A percentile compares a stretch with the other conserved stretches of the same genome.
phyloP scores from a whole-genome alignment of 2,329 filamentous ascomycete genomes.

The Lithohypha guttulata region DNA sequence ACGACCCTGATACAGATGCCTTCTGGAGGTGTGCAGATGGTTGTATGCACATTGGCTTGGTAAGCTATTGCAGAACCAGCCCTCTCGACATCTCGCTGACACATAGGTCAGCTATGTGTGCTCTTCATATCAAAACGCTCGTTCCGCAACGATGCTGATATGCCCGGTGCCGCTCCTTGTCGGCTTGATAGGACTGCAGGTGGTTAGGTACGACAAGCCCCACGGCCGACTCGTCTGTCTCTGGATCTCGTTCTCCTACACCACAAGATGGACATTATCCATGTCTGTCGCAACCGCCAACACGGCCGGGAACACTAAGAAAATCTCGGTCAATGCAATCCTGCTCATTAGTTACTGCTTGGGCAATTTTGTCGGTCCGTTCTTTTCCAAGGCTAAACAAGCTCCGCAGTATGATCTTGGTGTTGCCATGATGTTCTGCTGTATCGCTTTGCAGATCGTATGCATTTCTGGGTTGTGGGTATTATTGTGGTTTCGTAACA shows the following conservation, averaged over 20 bases:
- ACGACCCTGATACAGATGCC: too few species aligned
- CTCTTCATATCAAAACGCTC: too few species aligned
- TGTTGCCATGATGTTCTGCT: not conserved
- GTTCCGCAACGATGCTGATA: too few species aligned
- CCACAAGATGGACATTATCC: conserved; percentile 26
- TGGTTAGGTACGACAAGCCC: conserved; percentile 29
- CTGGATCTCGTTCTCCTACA: conserved; percentile 28
- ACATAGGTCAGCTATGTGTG: too few species aligned
- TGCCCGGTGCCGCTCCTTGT: too few species aligned
- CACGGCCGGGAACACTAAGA: conserved; percentile 32
- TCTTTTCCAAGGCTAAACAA: conserved; percentile 28
- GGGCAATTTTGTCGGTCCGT: conserved; percentile 34
- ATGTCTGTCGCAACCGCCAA: conserved; percentile 25
- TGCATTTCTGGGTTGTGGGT: conserved; percentile 18
- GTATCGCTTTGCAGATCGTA: conserved; percentile 10
- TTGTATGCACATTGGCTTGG: too few species aligned
- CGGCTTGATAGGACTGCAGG: too few species aligned
- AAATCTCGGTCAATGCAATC: conserved; percentile 31
- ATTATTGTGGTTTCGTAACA: too few species aligned
- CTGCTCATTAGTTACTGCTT: conserved; percentile 32
- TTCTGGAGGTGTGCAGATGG: too few species aligned
- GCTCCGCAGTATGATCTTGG: not conserved
- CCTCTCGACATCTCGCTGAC: too few species aligned
- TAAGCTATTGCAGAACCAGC: too few species aligned
- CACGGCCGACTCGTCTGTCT: conserved; percentile 29